Evolutionary conservation across 495 filamentous ascomycete species (phyloP).

Genomic region (Xylaria acuta): DNA sequence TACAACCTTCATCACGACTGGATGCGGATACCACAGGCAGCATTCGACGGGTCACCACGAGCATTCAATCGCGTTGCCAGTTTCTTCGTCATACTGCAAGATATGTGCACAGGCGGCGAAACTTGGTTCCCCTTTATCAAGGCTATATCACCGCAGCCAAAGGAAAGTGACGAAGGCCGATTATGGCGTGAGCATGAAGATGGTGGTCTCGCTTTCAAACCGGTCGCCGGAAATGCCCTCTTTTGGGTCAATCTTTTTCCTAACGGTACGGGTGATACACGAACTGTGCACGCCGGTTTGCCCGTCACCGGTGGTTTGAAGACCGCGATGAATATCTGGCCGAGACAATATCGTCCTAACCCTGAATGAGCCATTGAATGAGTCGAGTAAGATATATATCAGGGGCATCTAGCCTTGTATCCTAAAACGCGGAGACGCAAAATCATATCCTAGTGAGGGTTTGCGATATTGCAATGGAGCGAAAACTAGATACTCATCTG

Average conservation of each 20-base stretch:
- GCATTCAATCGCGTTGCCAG: constrained; percentile 53
- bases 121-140: constrained; percentile 54
- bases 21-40: constrained; percentile 44
- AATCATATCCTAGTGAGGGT: not conserved
- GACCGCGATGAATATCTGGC: constrained; percentile 66
- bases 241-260: constrained; percentile 61
- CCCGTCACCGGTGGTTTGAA: constrained; percentile 56
- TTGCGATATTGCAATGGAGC: not conserved
- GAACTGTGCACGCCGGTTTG: constrained; percentile 58
- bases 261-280: constrained; percentile 54
- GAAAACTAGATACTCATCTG: not conserved
- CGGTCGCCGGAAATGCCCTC: constrained; percentile 57
- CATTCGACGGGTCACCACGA: constrained; percentile 35
- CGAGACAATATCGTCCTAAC: constrained; percentile 40
- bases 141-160: constrained; percentile 27
- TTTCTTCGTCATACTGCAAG: constrained; percentile 55
- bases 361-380: not conserved
- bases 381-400: not conserved
- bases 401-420: not conserved
- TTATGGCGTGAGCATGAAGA: constrained; percentile 56
- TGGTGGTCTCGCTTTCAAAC: constrained; percentile 58
- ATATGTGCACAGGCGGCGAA: constrained; percentile 51
- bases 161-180: constrained; percentile 23
- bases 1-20: constrained; percentile 58
- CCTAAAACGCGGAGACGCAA: not conserved